A percentile compares a stretch with the other conserved stretches of the same genome.
phyloP scores from a whole-genome alignment of 129 eudicot species.

The Tagetes patula region DNA sequence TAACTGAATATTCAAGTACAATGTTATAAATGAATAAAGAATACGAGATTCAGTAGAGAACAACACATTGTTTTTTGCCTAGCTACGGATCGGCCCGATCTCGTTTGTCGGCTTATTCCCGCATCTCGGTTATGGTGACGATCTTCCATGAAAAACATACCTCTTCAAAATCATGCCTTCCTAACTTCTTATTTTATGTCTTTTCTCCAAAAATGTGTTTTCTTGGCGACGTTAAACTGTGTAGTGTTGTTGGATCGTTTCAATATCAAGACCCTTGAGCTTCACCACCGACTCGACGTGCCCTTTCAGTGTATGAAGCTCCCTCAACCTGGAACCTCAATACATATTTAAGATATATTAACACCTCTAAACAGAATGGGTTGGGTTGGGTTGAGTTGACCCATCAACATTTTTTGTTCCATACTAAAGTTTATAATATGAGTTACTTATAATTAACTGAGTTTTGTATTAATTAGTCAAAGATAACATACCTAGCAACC shows the following conservation, averaged over 20 bases:
- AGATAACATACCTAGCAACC: conserved; percentile 43
- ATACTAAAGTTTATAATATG: neutral
- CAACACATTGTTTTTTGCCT: conserved; percentile 26
- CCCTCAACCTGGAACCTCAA: conserved; percentile 39
- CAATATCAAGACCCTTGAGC: conserved; percentile 48
- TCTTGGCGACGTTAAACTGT: conserved; percentile 29
- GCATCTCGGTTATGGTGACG: conserved; percentile 27
- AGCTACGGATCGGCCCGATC: conserved; percentile 29
- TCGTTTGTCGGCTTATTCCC: conserved; percentile 31
- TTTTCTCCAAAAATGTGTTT: conserved; percentile 24
- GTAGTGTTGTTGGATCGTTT: conserved; percentile 46
- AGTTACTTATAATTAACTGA: neutral
- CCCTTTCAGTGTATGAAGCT: conserved; percentile 48
- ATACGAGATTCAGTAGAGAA: conserved; percentile 24
- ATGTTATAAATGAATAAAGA: conserved; percentile 31
- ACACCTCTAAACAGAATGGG: neutral
- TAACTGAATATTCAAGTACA: conserved; percentile 19
- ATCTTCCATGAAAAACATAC: conserved; percentile 33
- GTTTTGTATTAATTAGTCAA: neutral
- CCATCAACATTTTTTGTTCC: neutral
- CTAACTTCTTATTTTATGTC: conserved; percentile 28
- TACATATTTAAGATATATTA: neutral
- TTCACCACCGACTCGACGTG: conserved; percentile 54
- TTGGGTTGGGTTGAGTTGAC: neutral
- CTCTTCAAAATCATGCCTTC: conserved; percentile 37